A percentile compares a stretch with the other conserved stretches of the same genome.
Conservation (phyloP, 768 basidiomycete species). For the Termitomyces sp. region DNA sequence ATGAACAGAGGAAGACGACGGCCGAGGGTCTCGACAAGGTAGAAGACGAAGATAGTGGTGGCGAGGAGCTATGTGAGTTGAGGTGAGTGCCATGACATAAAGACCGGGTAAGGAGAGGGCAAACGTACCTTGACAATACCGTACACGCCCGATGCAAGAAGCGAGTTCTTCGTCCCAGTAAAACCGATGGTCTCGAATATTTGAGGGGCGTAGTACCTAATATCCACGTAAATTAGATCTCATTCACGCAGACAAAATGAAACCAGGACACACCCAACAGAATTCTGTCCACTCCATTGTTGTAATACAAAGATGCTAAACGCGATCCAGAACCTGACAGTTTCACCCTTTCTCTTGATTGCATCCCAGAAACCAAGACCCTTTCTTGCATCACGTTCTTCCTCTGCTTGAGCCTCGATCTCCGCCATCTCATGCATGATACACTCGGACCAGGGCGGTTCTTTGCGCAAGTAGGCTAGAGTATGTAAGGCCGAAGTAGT, state of each 20-base stretch:
- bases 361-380: slow-evolving; percentile 68
- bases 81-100: neutral
- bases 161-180: slow-evolving; percentile 52
- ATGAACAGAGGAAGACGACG: slow-evolving; percentile 69
- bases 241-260: neutral
- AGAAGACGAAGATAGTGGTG: slow-evolving; percentile 62
- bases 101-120: no score
- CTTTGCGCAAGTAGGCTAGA: slow-evolving; percentile 63
- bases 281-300: slow-evolving; percentile 85
- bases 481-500: slow-evolving; percentile 52
- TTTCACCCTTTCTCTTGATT: slow-evolving; percentile 78
- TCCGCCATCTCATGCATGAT: slow-evolving; percentile 71
- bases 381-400: slow-evolving; percentile 66
- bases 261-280: slow-evolving; percentile 46
- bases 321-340: slow-evolving; percentile 78
- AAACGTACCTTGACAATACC: slow-evolving; percentile 21
- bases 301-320: slow-evolving; percentile 77
- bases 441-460: slow-evolving; percentile 37
- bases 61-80: slow-evolving; percentile 45
- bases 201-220: slow-evolving; percentile 69
- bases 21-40: slow-evolving; percentile 64
- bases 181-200: slow-evolving; percentile 76
- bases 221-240: neutral
- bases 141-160: slow-evolving; percentile 77
- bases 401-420: slow-evolving; percentile 76